A percentile compares a stretch with the other conserved stretches of the same genome.
Conservation (phyloP, 768 basidiomycete species). For the Podaxis mareebaensis region DNA sequence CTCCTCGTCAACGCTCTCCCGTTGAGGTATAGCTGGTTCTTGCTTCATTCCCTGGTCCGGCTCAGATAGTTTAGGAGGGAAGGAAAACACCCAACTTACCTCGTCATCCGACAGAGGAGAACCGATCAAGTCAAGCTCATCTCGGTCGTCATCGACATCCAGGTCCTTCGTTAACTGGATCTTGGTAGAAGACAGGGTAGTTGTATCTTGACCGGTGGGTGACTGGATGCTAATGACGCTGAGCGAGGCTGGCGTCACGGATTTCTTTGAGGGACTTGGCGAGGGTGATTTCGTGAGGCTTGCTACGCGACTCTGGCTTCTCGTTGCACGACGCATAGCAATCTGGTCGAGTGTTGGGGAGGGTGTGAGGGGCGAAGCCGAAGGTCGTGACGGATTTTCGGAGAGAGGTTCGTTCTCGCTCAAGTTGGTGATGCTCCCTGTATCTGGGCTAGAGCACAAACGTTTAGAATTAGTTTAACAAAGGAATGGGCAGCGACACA, state of each 20-base stretch:
- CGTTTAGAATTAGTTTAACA: conserved; percentile 1
- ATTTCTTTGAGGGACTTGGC: conserved; percentile 4
- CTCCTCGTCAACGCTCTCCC: neutral
- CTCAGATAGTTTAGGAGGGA: neutral
- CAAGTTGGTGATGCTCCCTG: conserved; percentile 41
- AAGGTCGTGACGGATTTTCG: conserved; percentile 15
- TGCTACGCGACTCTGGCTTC: conserved; percentile 13
- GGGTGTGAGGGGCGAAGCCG: conserved; percentile 18
- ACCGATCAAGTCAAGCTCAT: conserved; percentile 44
- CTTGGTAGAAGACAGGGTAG: neutral
- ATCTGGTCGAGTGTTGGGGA: conserved; percentile 3
- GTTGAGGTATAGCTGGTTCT: neutral
- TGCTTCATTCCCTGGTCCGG: neutral
- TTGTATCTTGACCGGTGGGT: neutral
- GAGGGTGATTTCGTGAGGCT: conserved; percentile 13
- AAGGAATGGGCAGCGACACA: conserved; percentile 17
- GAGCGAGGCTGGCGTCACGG: neutral
- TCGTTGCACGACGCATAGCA: conserved; percentile 7
- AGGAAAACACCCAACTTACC: neutral
- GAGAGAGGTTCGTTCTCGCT: conserved; percentile 29
- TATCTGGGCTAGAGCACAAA: conserved; percentile 35
- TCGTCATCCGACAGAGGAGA: conserved; percentile 22
- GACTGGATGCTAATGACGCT: neutral
- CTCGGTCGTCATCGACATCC: conserved; percentile 31
- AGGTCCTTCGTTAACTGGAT: conserved; percentile 15